These are phyloP conservation scores for Paragyromitra xinjiangensis DNA, from an alignment of 495 filamentous ascomycete species.

Conservation along the genomic window DNA sequence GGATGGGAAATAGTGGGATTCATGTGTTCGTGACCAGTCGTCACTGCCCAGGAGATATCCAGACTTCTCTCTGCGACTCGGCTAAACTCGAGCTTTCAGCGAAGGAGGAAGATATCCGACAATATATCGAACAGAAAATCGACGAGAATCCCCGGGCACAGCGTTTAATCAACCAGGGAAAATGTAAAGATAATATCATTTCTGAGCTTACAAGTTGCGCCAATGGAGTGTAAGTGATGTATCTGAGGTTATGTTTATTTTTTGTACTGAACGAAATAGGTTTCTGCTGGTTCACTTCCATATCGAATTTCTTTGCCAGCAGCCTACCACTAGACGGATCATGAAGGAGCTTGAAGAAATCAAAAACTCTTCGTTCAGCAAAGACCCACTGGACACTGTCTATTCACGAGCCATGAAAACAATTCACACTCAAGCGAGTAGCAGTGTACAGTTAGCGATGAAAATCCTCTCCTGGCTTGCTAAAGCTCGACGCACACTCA, in stretches of 20 bases:
- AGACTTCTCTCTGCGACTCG: not conserved
- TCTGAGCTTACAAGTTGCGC: slow-evolving; percentile 6
- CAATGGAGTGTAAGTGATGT: not conserved
- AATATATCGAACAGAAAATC: not conserved
- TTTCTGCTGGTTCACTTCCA: not conserved
- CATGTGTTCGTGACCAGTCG: slow-evolving; percentile 7
- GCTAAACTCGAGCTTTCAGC: slow-evolving; percentile 6
- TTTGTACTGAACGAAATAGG: not conserved
- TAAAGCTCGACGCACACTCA: slow-evolving; percentile 12
- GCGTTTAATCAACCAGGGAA: not conserved
- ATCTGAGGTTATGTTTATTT: not conserved
- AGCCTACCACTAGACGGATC: not conserved
- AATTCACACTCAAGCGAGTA: too few relatives aligned
- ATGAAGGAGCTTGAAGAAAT: not conserved
- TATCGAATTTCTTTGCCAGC: not conserved
- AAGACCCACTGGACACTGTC: too few relatives aligned
- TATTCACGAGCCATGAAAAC: too few relatives aligned
- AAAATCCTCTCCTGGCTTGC: slow-evolving; percentile 14
- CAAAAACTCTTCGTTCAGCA: too few relatives aligned
- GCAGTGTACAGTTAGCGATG: not conserved
- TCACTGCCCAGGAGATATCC: not conserved
- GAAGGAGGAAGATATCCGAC: not conserved
- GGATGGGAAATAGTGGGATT: slow-evolving; percentile 6
- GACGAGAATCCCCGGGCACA: not conserved
- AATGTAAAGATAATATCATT: not conserved